Evolutionary conservation across 192 early-diverging fungal genomes (phyloP).

Genomic region (Chytriomyces hyalinus): DNA sequence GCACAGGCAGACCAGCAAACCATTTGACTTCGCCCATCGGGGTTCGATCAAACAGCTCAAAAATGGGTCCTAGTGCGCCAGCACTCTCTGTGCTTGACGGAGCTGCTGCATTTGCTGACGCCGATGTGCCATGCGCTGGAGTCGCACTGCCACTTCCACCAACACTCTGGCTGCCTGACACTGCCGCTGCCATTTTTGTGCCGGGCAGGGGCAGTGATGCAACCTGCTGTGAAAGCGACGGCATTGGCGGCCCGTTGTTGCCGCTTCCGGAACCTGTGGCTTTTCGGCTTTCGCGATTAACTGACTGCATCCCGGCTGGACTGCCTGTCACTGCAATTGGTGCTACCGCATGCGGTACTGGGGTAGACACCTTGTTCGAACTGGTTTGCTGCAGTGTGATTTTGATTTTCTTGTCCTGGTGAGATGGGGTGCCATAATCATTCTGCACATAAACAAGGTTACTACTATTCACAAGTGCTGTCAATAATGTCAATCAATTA

Average conservation of each 20-base stretch:
- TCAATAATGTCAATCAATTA: slow-evolving; percentile 4
- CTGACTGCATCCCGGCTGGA: neutral
- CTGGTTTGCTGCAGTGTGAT: neutral
- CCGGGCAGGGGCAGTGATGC: slow-evolving; percentile 25
- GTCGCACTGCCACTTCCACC: slow-evolving; percentile 7
- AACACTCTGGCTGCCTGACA: neutral
- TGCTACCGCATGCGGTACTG: neutral
- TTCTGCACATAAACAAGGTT: neutral
- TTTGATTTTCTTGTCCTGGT: slow-evolving; percentile 26
- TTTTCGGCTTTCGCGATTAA: neutral
- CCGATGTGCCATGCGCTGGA: neutral
- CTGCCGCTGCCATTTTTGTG: neutral
- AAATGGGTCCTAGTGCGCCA: slow-evolving; percentile 16
- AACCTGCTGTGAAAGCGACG: slow-evolving; percentile 29
- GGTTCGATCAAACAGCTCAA: slow-evolving; percentile 45
- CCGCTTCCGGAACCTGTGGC: no score
- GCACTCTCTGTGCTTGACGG: neutral
- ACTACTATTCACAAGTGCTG: slow-evolving; percentile 1
- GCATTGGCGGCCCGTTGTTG: neutral
- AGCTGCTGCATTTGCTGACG: neutral
- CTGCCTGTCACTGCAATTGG: neutral
- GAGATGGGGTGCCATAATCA: neutral
- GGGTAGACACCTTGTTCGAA: neutral
- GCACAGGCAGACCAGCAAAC: slow-evolving; percentile 54
- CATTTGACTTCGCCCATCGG: slow-evolving; percentile 51